Conservation (phyloP, 345 rosid species). For the Salix purpurea region DNA sequence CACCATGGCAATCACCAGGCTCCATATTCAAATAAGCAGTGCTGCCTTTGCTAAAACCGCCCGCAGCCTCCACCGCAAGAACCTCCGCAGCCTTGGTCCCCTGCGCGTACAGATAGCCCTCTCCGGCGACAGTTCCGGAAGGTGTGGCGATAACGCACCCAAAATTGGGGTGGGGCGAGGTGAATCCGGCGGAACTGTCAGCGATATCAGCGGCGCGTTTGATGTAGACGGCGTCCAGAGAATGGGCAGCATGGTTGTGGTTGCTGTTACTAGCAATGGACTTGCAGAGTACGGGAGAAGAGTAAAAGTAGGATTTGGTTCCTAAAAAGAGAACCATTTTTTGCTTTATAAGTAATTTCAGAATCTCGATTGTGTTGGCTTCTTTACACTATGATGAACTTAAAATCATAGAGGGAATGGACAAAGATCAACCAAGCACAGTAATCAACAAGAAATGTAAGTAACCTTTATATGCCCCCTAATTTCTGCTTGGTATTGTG, state of each 20-base stretch:
- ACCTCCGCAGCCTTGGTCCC: slow-evolving; percentile 84
- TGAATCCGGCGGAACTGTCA: slow-evolving; percentile 71
- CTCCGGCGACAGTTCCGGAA: slow-evolving; percentile 58
- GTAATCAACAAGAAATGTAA: no score
- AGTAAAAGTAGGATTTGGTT: slow-evolving; percentile 8
- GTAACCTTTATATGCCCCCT: no score
- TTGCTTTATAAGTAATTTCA: no score
- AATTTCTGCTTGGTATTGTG: no score
- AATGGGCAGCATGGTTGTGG: slow-evolving; percentile 26
- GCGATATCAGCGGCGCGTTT: slow-evolving; percentile 64
- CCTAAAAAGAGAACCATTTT: slow-evolving; percentile 36
- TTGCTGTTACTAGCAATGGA: neutral
- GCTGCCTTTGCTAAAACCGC: slow-evolving; percentile 48
- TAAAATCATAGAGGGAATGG: no score
- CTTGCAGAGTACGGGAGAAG: slow-evolving; percentile 35
- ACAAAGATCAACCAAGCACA: no score
- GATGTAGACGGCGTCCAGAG: slow-evolving; percentile 49
- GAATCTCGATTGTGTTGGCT: no score
- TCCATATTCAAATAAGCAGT: slow-evolving; percentile 84
- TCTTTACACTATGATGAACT: no score
- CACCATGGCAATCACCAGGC: slow-evolving; percentile 95
- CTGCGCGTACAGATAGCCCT: slow-evolving; percentile 79
- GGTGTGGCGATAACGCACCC: slow-evolving; percentile 70
- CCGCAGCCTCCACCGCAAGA: slow-evolving; percentile 67
- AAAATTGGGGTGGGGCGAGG: slow-evolving; percentile 90